phyloP scores from a whole-genome alignment of 768 basidiomycete species.

The Amanita molliuscula region DNA sequence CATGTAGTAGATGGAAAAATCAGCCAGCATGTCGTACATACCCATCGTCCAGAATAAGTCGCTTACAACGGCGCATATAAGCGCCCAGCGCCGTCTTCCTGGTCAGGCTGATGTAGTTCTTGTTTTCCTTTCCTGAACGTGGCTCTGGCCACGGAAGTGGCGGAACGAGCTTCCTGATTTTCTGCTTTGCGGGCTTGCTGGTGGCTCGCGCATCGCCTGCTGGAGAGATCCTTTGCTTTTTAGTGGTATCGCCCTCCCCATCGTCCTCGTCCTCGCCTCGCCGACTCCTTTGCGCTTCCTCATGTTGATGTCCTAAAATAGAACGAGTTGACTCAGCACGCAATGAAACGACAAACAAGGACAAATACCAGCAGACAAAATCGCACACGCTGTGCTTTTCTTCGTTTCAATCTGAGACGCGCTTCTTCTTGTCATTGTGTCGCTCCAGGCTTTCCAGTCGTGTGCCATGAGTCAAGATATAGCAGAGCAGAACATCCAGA shows the following conservation, averaged over 20 bases:
- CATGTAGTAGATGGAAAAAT: not conserved
- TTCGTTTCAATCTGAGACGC: not conserved
- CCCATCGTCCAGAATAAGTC: slow-evolving; percentile 64
- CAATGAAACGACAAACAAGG: slow-evolving; percentile 11
- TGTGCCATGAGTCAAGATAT: slow-evolving; percentile 71
- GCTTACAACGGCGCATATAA: slow-evolving; percentile 73
- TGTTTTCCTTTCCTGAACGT: slow-evolving; percentile 67
- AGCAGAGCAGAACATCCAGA: slow-evolving; percentile 93
- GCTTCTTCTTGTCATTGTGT: slow-evolving; percentile 17
- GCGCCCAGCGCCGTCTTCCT: slow-evolving; percentile 63
- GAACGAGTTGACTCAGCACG: no score
- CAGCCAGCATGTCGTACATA: slow-evolving; percentile 20
- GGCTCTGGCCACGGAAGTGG: slow-evolving; percentile 75
- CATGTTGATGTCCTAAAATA: no score
- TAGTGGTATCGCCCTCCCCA: not conserved
- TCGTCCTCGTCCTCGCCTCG: not conserved
- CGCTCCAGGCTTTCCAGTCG: slow-evolving; percentile 17
- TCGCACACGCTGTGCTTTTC: not conserved
- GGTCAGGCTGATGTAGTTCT: slow-evolving; percentile 71
- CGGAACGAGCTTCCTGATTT: slow-evolving; percentile 59
- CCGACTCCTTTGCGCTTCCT: slow-evolving; percentile 30
- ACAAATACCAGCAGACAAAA: slow-evolving; percentile 13
- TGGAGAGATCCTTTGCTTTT: not conserved
- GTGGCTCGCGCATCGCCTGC: no score
- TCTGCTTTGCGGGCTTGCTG: slow-evolving; percentile 1